phyloP scores from a whole-genome alignment of 768 basidiomycete genomes.

The Gloeostereum incarnatum region DNA sequence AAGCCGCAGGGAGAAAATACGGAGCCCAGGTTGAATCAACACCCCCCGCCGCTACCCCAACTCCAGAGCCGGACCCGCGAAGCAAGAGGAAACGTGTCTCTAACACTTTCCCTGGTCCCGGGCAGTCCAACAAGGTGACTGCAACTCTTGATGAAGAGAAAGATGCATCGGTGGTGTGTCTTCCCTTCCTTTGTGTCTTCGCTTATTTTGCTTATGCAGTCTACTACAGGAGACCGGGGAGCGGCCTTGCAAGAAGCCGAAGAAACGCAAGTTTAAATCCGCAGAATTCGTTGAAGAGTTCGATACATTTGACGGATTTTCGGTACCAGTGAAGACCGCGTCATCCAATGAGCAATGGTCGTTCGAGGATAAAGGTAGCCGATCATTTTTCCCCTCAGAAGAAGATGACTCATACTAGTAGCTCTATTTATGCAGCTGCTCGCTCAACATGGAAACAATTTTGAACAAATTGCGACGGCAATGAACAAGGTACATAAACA shows the following conservation, averaged over 20 bases:
- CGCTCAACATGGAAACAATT: conserved; percentile 55
- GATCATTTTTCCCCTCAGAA: too few species aligned
- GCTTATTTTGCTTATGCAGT: background rate
- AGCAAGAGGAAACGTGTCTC: conserved; percentile 30
- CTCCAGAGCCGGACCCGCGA: conserved; percentile 55
- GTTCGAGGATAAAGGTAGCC: conserved; percentile 60
- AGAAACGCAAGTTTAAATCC: conserved; percentile 29
- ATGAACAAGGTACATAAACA: conserved; percentile 44
- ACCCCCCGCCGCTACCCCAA: conserved; percentile 47
- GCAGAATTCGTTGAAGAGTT: conserved; percentile 23
- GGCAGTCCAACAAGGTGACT: too few species aligned
- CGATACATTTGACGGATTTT: conserved; percentile 18
- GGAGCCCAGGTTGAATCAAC: conserved; percentile 38
- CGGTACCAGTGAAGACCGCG: conserved; percentile 12
- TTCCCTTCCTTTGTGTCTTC: background rate
- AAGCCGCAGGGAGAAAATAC: conserved; percentile 27
- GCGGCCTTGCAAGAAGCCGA: background rate
- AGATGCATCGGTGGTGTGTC: conserved; percentile 13
- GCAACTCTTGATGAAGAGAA: conserved; percentile 22
- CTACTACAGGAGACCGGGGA: conserved; percentile 1
- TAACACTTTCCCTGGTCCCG: conserved; percentile 16
- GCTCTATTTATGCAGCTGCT: conserved; percentile 47
- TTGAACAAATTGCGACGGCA: conserved; percentile 57
- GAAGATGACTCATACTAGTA: conserved; percentile 20
- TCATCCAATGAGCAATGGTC: conserved; percentile 38